These are phyloP conservation scores for Mycena citricolor DNA, from an alignment of 1,284 basidiomycete species.

Conservation along the genomic window DNA sequence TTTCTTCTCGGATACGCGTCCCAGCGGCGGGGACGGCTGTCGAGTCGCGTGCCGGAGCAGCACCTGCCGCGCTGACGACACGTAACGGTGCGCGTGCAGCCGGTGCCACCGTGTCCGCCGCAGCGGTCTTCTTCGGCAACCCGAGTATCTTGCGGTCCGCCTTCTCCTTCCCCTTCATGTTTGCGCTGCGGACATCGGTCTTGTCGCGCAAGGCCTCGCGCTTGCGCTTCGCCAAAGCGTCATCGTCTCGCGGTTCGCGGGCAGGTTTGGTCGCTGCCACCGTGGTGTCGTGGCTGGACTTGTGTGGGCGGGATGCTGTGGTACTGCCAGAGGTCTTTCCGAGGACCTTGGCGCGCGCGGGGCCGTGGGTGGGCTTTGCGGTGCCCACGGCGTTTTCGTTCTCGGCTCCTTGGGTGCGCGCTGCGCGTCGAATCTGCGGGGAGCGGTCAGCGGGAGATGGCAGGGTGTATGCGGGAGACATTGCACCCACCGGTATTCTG, in stretches of 20 bases:
- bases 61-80: background rate
- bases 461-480: no score
- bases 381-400: conserved; percentile 11
- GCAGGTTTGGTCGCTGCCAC: conserved; percentile 10
- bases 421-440: conserved; percentile 11
- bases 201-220: conserved; percentile 70
- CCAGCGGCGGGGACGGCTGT: conserved; percentile 1
- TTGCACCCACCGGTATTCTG: conserved; percentile 8
- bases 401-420: conserved; percentile 13
- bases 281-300: background rate
- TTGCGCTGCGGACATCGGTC: conserved; percentile 36
- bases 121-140: conserved; percentile 37
- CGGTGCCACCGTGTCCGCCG: conserved; percentile 33
- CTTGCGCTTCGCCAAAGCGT: conserved; percentile 63
- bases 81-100: conserved; percentile 6
- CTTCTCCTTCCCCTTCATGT: background rate
- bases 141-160: conserved; percentile 12
- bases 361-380: background rate
- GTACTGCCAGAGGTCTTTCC: background rate
- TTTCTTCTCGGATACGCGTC: background rate
- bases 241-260: no score
- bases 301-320: background rate
- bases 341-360: conserved; percentile 2
- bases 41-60: conserved; percentile 24
- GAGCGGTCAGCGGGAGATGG: background rate